Evolutionary conservation across 106 monocot species (phyloP), one percentile per base, ranked within the genome.

Genomic region (Chionographis japonica): DNA sequence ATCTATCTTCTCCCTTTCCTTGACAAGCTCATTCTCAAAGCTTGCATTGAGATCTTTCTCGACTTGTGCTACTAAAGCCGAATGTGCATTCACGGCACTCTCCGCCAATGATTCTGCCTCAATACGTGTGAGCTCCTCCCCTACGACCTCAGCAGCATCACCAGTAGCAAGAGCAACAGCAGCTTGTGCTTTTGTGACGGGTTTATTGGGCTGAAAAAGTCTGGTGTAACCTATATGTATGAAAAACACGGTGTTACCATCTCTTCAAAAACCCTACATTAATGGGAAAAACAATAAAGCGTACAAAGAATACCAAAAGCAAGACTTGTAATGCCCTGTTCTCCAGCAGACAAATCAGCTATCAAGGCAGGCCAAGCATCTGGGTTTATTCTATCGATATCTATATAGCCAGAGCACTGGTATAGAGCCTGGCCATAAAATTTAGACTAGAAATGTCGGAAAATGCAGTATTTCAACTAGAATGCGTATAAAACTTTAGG

Each of bases 141-240:
- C 80, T 41, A 99, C 93, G 65, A 86, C 58, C 53, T 99, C 93
- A 66, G 78, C 75, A 60, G 85, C 81, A 69, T 93, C 93, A 62
- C 98, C 93, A 50, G 83, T 86, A 46, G 98, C 76, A 71, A 99
- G 82, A 54, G 93, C 87, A 67, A 99, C 70, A 43, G 98, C 98
- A 70, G 88, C 98, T 78, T 99, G 98, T 49, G 85, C 87, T 79
- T 99, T 93, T 15, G 93, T 99, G 46, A 99, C 90, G 15, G 98
- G 98, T 61, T 99, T 99, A 52, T 85, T 62, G 39, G 98, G 98
- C 55, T 99, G 98, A 75, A 99, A 99, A 27, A 99, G 60, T 63
- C 93, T 87, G 40, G 93, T 99, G 65, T 81, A 99, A 75, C 98
- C 98, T 99, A 81, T 37, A 52, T 46, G 20, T 13, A 61, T 37